Evolutionary conservation across 805 yeast genomes (phyloP), one percentile per base, ranked within the genome.

Genomic region (Candida caryicola): DNA sequence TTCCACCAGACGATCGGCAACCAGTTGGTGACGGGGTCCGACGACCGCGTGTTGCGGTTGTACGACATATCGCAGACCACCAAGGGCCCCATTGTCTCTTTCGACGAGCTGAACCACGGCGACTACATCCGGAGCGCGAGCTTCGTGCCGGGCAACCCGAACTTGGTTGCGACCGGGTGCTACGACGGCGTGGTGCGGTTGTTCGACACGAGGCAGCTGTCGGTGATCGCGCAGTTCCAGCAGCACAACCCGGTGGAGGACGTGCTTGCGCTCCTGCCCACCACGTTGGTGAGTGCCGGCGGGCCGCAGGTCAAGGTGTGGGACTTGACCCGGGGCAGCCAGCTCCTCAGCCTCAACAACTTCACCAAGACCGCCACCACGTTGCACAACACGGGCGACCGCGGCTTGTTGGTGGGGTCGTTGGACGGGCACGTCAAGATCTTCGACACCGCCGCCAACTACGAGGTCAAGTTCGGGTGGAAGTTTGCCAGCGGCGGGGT

Each of bases 371-470:
- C 97, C 1, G 96, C 91, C 29, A 90, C 97, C 12, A 81, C 90
- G 44, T 68, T 90, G 45, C 81, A 85, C 36, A 66, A 76, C 49
- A 82, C 91, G 7, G 84, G 82, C 21, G 86, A 79, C 45, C 68
- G 79, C 35, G 91, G 93, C n/a, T 68, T 93, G 31, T 66, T 93
- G 21, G 97, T 95, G 2, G 97, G 98, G 13, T 89, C 97, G 0
- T 70, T 93, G 41, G 99, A 93, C 64, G 99, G 99, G 15, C 99
- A 93, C 62, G 96, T 93, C 43, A 93, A 93, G 62, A 90, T 90
- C 31, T 87, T 91, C 59, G 97, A 90, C 60, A 64, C 76, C 18
- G 75, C 82, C 16, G 55, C 76, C 29, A 75, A 77, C 50, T 90
- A 91, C 87, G 85, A 83, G 44, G 96, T 91, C 44, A 86, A 84